Percentiles rank a stretch among this genome's conserved stretches.
Conservation (phyloP, 257 asterid species). For the Thymus quinquecostatus region DNA sequence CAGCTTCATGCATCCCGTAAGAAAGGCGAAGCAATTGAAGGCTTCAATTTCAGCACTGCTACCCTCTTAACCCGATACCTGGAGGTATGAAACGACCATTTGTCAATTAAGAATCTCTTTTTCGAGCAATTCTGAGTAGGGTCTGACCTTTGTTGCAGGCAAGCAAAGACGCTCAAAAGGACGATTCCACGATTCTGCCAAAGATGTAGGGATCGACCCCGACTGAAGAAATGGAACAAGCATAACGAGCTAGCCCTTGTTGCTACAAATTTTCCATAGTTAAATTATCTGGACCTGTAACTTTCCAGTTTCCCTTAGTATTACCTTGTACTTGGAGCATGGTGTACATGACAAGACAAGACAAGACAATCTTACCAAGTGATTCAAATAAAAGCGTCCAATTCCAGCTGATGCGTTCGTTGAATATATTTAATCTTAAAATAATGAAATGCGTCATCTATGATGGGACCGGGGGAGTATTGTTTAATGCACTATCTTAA, state of each 20-base stretch:
- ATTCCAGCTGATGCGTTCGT: neutral
- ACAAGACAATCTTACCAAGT: neutral
- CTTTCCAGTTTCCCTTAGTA: constrained; percentile 3
- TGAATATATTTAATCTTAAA: neutral
- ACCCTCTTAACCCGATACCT: constrained; percentile 67
- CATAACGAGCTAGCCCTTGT: constrained; percentile 20
- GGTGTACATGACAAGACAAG: neutral
- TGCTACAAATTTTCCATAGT: constrained; percentile 19
- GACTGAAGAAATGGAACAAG: neutral
- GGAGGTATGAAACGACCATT: constrained; percentile 49
- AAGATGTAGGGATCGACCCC: constrained; percentile 43
- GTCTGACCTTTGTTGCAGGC: constrained; percentile 47
- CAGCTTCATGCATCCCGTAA: constrained; percentile 94
- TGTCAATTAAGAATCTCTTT: constrained; percentile 19
- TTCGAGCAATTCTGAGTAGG: constrained; percentile 10
- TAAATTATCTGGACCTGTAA: constrained; percentile 2
- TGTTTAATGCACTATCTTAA: neutral
- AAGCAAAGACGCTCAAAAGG: constrained; percentile 57
- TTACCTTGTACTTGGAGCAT: constrained; percentile 12
- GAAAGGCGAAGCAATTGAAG: constrained; percentile 73
- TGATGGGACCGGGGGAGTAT: no score
- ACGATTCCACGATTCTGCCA: constrained; percentile 68
- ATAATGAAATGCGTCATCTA: no score
- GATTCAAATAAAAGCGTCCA: constrained; percentile 20
- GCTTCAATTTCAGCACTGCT: constrained; percentile 89